Conservation (phyloP, 129 eudicot species). For the Rutidosis leptorrhynchoides region DNA sequence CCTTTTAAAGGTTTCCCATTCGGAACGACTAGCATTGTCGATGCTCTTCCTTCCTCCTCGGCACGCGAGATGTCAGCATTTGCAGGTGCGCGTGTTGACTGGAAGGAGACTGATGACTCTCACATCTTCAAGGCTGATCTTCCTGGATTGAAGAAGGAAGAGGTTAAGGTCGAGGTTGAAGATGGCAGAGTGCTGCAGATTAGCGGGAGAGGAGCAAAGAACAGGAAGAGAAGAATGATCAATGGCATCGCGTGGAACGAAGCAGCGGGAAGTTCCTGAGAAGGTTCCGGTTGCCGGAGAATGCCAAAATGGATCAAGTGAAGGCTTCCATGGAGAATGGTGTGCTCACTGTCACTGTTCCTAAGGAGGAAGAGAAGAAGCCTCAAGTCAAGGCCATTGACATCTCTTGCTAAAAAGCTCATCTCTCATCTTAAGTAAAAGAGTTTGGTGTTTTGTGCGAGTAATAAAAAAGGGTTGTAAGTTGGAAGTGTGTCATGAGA, state of each 20-base stretch:
- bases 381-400: slow-evolving; percentile 11
- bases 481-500: no score
- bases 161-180: slow-evolving; percentile 15
- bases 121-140: slow-evolving; percentile 39
- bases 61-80: slow-evolving; percentile 27
- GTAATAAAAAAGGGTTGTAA: no score
- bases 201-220: background rate
- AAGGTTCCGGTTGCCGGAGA: slow-evolving; percentile 5
- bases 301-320: background rate
- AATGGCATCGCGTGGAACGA: slow-evolving; percentile 7
- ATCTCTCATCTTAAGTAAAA: no score
- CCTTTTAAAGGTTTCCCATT: slow-evolving; percentile 29
- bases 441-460: no score
- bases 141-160: slow-evolving; percentile 32
- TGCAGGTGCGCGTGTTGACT: slow-evolving; percentile 28
- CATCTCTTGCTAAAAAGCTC: background rate
- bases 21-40: no score
- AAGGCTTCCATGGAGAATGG: slow-evolving; percentile 2
- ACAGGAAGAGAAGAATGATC: slow-evolving; percentile 5
- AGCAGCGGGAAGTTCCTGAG: slow-evolving; percentile 3
- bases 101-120: slow-evolving; percentile 38
- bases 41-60: background rate
- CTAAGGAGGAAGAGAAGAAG: slow-evolving; percentile 10
- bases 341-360: slow-evolving; percentile 13
- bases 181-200: slow-evolving; percentile 11